Conservation (phyloP, 495 filamentous ascomycete species). For the Hypoxylon intermedium region DNA sequence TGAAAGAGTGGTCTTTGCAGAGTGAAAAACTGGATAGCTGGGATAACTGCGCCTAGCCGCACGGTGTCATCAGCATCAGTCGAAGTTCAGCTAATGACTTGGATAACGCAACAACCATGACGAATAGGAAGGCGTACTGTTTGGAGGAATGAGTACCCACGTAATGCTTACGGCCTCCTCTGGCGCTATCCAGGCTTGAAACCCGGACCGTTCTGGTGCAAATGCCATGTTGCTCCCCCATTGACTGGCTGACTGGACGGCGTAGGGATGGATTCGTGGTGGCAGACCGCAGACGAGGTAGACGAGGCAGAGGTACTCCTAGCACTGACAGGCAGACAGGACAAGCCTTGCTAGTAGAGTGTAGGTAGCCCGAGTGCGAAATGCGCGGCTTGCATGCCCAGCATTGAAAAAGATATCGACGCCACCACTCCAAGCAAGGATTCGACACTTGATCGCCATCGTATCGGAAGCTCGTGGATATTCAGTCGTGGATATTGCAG, state of each 20-base stretch:
- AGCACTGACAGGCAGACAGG: too few species aligned
- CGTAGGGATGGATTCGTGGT: constrained; percentile 7
- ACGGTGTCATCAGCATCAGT: constrained; percentile 16
- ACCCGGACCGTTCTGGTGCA: constrained; percentile 36
- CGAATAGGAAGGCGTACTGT: constrained; percentile 20
- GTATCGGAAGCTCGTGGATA: constrained; percentile 16
- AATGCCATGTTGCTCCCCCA: constrained; percentile 19
- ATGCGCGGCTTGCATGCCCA: constrained; percentile 33
- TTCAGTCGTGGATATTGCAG: not conserved
- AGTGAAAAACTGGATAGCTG: constrained; percentile 35
- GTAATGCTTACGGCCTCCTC: constrained; percentile 35
- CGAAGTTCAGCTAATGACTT: constrained; percentile 30
- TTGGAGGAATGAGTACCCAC: constrained; percentile 33
- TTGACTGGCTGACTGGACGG: too few species aligned
- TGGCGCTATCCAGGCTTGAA: constrained; percentile 28
- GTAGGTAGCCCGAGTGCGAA: constrained; percentile 20
- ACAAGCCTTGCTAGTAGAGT: constrained; percentile 26
- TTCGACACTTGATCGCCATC: constrained; percentile 27
- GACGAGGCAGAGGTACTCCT: constrained; percentile 34
- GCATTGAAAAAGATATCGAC: constrained; percentile 23
- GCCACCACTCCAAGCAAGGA: constrained; percentile 27
- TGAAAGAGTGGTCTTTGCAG: constrained; percentile 16
- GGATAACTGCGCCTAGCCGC: constrained; percentile 40
- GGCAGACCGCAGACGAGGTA: too few species aligned
- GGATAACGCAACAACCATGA: constrained; percentile 25